Evolutionary conservation across 768 basidiomycete genomes (phyloP), one percentile per base, ranked within the genome.

Genomic region (Tylopilus rubrobrunneus): DNA sequence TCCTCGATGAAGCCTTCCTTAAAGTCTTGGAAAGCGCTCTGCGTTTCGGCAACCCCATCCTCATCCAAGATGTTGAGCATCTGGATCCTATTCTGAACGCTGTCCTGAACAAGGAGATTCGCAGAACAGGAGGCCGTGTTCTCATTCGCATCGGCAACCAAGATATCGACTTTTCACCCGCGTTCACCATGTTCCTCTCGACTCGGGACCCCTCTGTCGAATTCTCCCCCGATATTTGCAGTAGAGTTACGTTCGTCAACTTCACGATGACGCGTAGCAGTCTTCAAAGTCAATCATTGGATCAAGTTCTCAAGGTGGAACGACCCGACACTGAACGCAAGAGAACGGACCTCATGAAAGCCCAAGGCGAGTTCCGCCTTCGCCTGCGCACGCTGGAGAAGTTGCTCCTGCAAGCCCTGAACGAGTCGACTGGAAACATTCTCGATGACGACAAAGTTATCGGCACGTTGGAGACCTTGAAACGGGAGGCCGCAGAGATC

Each of bases 181-280:
- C 96, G n/a, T 99, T 99, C 78, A 97, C 92, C 6, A 95, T 99
- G 92, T 99, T 99, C 83, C 79, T 99, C 43, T 92, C 96, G 2
- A 99, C 97, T 11, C 78, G 97, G 21, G 95, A 99, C 69, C 95
- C 97, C 2, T 96, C 96, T 0, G 89, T 97, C 57, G 94, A 98
- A 63, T 98, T 99, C 73, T 91, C 96, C 11, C 94, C 97, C 4
- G 97, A 99, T 69, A 95, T 99, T 62, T 98, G 96, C 78, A 96
- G 93, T 76, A 85, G 97, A 56, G 92, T 96, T 27, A 92, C 89
- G 0, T 93, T 95, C 63, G 92, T 95, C 73, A 95, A 93, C 74
- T 95, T 94, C 72, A 96, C 95, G 27, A 99, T 99, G 96, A 99
- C 97, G 0, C 84, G 94, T 55, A 93, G 93, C 69, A 98, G 96